Conservation (phyloP, 495 filamentous ascomycete genomes). For the Parathielavia hyrcaniae region DNA sequence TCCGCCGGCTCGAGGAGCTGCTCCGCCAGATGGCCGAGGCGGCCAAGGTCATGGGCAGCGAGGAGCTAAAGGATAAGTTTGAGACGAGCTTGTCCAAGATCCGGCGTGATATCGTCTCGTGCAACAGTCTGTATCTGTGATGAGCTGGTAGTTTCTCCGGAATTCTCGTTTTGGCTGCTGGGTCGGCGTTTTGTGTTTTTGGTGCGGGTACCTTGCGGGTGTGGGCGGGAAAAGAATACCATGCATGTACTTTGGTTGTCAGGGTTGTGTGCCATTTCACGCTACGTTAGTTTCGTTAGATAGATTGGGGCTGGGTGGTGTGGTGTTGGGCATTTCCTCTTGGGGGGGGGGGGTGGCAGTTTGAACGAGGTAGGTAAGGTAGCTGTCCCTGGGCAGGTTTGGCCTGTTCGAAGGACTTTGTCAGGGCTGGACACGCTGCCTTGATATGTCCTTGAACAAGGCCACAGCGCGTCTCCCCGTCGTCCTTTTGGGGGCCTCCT, state of each 20-base stretch:
- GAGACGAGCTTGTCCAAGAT: conserved; percentile 77
- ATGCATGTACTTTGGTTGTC: conserved; percentile 8
- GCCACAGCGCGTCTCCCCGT: neutral
- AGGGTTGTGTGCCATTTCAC: neutral
- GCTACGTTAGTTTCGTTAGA: neutral
- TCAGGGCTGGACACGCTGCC: neutral
- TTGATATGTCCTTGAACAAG: neutral
- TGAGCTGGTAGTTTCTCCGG: neutral
- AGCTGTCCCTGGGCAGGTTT: neutral
- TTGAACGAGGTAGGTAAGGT: neutral
- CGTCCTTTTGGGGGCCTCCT: neutral
- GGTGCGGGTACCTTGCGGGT: neutral
- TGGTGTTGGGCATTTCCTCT: neutral
- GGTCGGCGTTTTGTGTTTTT: conserved; percentile 1
- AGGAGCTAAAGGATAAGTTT: conserved; percentile 87
- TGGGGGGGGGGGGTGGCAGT: too few relatives aligned
- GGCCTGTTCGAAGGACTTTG: neutral
- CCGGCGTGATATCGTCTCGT: conserved; percentile 84
- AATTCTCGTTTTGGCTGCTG: too few relatives aligned
- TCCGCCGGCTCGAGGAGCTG: conserved; percentile 90
- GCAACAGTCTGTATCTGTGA: conserved; percentile 83
- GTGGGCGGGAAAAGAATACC: conserved; percentile 9
- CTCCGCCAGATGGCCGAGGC: conserved; percentile 97
- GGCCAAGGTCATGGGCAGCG: conserved; percentile 93
- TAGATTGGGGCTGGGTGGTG: neutral